Conservation (phyloP, 164 flowering plant genomes). For the Chimonanthus praecox region DNA sequence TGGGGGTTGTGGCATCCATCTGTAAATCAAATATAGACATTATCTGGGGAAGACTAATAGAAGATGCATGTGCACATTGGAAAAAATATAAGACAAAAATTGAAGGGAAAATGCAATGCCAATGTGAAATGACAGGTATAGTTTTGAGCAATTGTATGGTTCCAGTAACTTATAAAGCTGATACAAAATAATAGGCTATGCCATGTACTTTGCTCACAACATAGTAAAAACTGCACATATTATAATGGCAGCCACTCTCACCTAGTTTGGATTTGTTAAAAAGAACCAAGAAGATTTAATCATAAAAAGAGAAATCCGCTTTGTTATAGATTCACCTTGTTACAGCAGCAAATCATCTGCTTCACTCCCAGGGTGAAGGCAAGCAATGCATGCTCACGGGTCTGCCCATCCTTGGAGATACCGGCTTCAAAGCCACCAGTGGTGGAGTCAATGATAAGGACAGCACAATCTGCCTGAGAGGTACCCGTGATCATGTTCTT, state of each 20-base stretch:
- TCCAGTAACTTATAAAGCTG: background rate
- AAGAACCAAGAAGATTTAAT: too few relatives aligned
- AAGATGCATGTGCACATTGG: background rate
- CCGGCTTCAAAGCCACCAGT: constrained; percentile 91
- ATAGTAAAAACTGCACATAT: background rate
- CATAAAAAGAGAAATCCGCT: background rate
- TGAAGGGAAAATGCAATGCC: background rate
- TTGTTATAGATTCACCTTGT: constrained; percentile 40
- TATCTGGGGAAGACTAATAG: background rate
- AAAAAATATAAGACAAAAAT: too few relatives aligned
- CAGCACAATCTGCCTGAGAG: constrained; percentile 82
- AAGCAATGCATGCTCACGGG: constrained; percentile 81
- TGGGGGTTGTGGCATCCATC: constrained; percentile 79
- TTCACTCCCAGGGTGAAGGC: constrained; percentile 78
- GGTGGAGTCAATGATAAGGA: constrained; percentile 75
- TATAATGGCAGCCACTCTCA: too few relatives aligned
- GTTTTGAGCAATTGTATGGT: background rate
- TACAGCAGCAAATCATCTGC: constrained; percentile 84
- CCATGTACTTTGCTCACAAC: background rate
- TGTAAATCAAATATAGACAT: constrained; percentile 2
- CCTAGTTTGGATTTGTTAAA: too few relatives aligned
- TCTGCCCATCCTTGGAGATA: constrained; percentile 87
- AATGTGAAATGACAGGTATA: background rate
- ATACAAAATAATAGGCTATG: too few relatives aligned
- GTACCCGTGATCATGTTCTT: constrained; percentile 90